These are phyloP conservation scores for Wallacemonas sp. DNA, from an alignment of 208 protist species.

Conservation along the genomic window DNA sequence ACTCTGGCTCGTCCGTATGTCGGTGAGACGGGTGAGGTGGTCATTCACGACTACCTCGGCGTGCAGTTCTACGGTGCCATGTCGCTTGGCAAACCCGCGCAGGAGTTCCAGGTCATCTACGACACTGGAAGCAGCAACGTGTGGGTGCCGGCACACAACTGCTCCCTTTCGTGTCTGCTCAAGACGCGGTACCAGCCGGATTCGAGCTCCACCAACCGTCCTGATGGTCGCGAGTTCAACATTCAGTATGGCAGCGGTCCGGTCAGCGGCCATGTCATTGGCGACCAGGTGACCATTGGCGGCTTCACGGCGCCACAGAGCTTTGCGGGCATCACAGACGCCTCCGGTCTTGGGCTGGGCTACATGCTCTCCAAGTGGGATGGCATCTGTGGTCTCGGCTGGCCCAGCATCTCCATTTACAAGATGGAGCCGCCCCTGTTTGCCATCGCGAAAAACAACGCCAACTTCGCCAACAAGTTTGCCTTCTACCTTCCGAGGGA, in stretches of 20 bases:
- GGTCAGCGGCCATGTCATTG: slow-evolving; percentile 86
- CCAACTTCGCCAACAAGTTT: slow-evolving; percentile 52
- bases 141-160: slow-evolving; percentile 68
- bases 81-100: slow-evolving; percentile 85
- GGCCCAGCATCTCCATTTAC: slow-evolving; percentile 86
- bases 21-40: slow-evolving; percentile 25
- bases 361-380: slow-evolving; percentile 94
- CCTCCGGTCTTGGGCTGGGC: slow-evolving; percentile 71
- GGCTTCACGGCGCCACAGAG: slow-evolving; percentile 61
- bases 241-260: slow-evolving; percentile 94
- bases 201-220: slow-evolving; percentile 75
- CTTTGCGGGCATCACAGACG: slow-evolving; percentile 90
- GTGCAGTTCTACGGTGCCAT: slow-evolving; percentile 92
- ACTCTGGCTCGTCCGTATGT: slow-evolving; percentile 23
- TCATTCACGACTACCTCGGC: slow-evolving; percentile 73
- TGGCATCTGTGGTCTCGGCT: slow-evolving; percentile 80
- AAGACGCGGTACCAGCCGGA: slow-evolving; percentile 81
- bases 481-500: slow-evolving; percentile 79
- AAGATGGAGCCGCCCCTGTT: slow-evolving; percentile 75
- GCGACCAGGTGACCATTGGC: slow-evolving; percentile 84
- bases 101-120: slow-evolving; percentile 84
- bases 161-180: slow-evolving; percentile 46
- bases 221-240: slow-evolving; percentile 85
- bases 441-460: slow-evolving; percentile 36
- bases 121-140: slow-evolving; percentile 76